Evolutionary conservation across 2,329 filamentous ascomycete species (phyloP).

Genomic region (Fusarium cyanostomum): DNA sequence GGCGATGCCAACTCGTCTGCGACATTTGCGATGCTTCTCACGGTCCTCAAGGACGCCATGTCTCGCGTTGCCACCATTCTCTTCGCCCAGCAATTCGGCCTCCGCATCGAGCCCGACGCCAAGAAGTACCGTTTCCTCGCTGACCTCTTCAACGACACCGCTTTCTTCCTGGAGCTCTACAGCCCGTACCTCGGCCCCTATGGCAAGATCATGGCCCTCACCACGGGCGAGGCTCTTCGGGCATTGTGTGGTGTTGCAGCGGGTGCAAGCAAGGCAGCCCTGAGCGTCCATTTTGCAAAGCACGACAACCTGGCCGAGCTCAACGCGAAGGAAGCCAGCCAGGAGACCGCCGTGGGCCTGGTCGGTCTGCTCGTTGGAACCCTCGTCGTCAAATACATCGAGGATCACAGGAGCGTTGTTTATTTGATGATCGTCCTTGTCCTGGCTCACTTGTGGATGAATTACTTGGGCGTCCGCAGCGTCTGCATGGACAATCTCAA

Average conservation of each 20-base stretch:
- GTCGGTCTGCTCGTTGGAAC: constrained; percentile 88
- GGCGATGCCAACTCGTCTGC: constrained; percentile 82
- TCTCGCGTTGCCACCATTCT: constrained; percentile 85
- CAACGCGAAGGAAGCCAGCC: constrained; percentile 93
- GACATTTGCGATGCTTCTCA: constrained; percentile 82
- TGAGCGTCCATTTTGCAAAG: constrained; percentile 91
- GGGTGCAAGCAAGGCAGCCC: constrained; percentile 86
- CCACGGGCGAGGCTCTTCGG: constrained; percentile 60
- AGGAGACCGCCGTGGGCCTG: constrained; percentile 92
- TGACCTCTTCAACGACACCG: constrained; percentile 87
- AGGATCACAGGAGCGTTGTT: constrained; percentile 78
- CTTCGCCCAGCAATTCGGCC: constrained; percentile 84
- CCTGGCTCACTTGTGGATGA: constrained; percentile 80
- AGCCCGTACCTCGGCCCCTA: constrained; percentile 74
- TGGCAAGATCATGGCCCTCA: constrained; percentile 61
- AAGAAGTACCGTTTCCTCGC: constrained; percentile 89
- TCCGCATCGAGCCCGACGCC: constrained; percentile 86
- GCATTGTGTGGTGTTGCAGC: constrained; percentile 88
- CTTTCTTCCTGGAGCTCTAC: constrained; percentile 85
- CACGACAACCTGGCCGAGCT: constrained; percentile 90
- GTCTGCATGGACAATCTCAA: constrained; percentile 89
- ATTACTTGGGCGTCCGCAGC: constrained; percentile 84
- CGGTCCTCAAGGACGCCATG: constrained; percentile 82
- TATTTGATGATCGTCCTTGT: constrained; percentile 76
- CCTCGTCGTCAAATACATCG: constrained; percentile 79